Percentiles rank a stretch among this genome's conserved stretches.
Evolutionary conservation across 2,329 filamentous ascomycete genomes (phyloP).

Genomic region (Ophiocordyceps unilateralis): DNA sequence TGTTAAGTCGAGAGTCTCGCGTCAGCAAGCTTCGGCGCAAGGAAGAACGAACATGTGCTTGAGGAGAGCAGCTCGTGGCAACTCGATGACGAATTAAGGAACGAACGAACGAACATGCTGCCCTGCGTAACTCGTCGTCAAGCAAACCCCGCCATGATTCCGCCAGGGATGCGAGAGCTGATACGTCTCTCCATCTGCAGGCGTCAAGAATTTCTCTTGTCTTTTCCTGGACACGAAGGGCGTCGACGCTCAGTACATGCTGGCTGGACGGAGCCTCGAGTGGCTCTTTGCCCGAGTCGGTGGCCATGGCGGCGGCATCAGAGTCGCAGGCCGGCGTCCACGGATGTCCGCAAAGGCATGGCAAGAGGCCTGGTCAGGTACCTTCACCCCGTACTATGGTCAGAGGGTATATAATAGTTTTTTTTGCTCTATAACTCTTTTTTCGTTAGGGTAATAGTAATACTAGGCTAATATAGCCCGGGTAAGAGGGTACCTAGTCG

Average conservation of each 20-base stretch:
- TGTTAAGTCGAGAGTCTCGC: constrained; percentile 11
- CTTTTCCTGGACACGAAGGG: constrained; percentile 14
- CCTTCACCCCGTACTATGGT: no score
- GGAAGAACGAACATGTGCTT: background rate
- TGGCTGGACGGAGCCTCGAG: constrained; percentile 1
- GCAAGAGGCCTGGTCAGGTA: no score
- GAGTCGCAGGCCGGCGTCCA: no score
- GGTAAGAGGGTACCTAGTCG: no score
- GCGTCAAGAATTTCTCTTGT: constrained; percentile 30
- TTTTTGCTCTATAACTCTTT: no score
- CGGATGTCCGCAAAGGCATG: no score
- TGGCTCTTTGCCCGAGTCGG: no score
- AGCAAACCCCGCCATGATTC: constrained; percentile 50
- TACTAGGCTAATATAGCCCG: no score
- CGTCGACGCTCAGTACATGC: background rate
- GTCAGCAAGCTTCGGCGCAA: background rate
- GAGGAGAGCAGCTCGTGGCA: background rate
- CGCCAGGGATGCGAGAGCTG: constrained; percentile 38
- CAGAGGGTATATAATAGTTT: no score
- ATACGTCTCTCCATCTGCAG: constrained; percentile 39
- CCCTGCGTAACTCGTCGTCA: constrained; percentile 47
- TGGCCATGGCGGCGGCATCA: no score
- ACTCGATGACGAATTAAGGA: background rate
- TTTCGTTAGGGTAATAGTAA: no score
- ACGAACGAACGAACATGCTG: constrained; percentile 50